Evolutionary conservation across 306 rosid species (phyloP).

Genomic region (Glycyrrhiza uralensis): DNA sequence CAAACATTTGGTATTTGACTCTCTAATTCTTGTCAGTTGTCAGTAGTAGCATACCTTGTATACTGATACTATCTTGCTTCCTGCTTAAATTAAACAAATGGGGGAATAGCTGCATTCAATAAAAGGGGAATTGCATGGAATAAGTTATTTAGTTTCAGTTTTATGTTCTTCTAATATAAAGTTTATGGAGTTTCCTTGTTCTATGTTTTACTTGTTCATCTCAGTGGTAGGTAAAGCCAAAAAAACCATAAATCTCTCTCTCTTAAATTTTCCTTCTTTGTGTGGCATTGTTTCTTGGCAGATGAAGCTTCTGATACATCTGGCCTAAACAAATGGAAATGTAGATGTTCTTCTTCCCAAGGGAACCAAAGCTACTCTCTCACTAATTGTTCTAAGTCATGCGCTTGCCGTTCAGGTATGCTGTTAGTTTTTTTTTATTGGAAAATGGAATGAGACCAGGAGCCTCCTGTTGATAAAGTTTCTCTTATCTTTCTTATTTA

Average conservation of each 20-base stretch:
- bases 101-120: neutral
- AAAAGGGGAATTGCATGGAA: neutral
- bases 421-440: conserved; percentile 13
- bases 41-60: neutral
- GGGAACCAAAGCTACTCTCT: conserved; percentile 51
- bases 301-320: conserved; percentile 50
- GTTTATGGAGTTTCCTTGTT: neutral
- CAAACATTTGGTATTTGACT: neutral
- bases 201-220: neutral
- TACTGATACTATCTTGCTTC: neutral
- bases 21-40: neutral
- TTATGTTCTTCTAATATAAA: neutral
- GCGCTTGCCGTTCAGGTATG: conserved; percentile 76
- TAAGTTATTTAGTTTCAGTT: neutral
- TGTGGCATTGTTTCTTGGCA: conserved; percentile 34
- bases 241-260: neutral
- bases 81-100: neutral
- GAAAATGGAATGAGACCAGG: neutral
- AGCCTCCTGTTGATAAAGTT: neutral
- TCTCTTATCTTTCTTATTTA: neutral
- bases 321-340: conserved; percentile 63
- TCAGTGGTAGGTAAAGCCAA: neutral
- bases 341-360: conserved; percentile 61
- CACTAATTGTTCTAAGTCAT: conserved; percentile 77
- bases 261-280: neutral